Conservation (phyloP, 2,329 filamentous ascomycete genomes). For the Ploettnerulaceae sp. region DNA sequence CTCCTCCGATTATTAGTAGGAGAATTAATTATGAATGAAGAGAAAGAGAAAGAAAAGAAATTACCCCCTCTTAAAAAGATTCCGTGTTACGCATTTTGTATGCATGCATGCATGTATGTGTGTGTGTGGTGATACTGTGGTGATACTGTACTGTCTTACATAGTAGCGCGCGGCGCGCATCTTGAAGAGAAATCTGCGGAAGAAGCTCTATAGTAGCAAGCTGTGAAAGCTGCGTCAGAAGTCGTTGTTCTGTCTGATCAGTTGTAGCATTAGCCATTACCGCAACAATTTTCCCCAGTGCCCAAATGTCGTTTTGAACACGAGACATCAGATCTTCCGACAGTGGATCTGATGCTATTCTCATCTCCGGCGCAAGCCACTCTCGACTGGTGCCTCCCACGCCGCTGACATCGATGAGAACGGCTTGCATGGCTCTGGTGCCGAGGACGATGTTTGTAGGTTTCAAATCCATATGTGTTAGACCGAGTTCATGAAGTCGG, state of each 20-base stretch:
- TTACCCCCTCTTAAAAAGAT: too few species aligned
- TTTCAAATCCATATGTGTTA: constrained; percentile 29
- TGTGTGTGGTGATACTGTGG: too few species aligned
- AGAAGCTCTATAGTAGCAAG: constrained; percentile 6
- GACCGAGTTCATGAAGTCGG: constrained; percentile 18
- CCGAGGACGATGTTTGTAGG: constrained; percentile 23
- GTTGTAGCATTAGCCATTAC: constrained; percentile 8
- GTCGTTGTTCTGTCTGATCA: constrained; percentile 5
- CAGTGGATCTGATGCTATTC: constrained; percentile 14
- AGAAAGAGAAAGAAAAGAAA: not conserved
- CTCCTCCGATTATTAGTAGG: constrained; percentile 14
- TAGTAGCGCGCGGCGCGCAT: too few species aligned
- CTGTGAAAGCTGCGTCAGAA: constrained; percentile 1
- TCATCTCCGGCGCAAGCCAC: constrained; percentile 27
- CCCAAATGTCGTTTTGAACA: constrained; percentile 24
- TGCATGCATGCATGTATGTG: not conserved
- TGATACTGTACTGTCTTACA: too few species aligned
- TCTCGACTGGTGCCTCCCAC: constrained; percentile 19
- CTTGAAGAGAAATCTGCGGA: constrained; percentile 8
- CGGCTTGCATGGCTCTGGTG: constrained; percentile 12
- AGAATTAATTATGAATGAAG: not conserved
- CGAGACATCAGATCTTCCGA: constrained; percentile 16
- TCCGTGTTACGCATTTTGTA: constrained; percentile 9
- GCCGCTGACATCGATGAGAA: constrained; percentile 26
- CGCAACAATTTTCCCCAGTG: constrained; percentile 17